phyloP scores from a whole-genome alignment of 495 filamentous ascomycete genomes.

The Neurospora sp. region DNA sequence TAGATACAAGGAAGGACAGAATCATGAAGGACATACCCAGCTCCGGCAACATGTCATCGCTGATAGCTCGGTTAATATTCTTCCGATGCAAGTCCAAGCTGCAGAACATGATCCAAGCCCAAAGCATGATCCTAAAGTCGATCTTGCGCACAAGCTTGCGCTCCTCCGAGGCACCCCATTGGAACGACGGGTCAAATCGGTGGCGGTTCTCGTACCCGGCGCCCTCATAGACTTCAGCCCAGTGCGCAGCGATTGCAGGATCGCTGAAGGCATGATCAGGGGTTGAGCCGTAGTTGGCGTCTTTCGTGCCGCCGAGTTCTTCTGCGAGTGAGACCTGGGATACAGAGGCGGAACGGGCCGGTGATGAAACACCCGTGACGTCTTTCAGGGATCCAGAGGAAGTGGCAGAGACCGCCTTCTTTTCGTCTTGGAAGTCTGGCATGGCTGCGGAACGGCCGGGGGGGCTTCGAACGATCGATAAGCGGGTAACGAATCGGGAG shows the following conservation, averaged over 20 bases:
- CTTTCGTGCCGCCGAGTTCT: not conserved
- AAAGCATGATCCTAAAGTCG: conserved; percentile 25
- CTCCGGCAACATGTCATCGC: conserved; percentile 31
- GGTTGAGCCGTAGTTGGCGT: conserved; percentile 24
- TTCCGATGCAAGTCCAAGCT: conserved; percentile 34
- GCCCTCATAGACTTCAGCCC: conserved; percentile 21
- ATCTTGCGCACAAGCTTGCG: conserved; percentile 37
- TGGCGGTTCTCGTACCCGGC: conserved; percentile 45
- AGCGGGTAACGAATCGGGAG: not conserved
- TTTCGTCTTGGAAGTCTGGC: not conserved
- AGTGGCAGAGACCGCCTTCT: not conserved
- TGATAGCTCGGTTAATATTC: conserved; percentile 38
- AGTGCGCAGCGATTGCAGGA: conserved; percentile 17
- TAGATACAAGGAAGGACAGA: not conserved
- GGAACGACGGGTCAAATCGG: conserved; percentile 41
- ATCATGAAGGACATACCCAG: conserved; percentile 10
- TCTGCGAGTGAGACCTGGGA: conserved; percentile 8
- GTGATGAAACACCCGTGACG: not conserved
- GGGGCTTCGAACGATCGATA: not conserved
- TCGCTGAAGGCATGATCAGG: conserved; percentile 24
- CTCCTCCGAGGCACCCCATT: conserved; percentile 41
- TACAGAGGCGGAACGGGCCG: conserved; percentile 1
- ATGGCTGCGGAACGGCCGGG: not conserved
- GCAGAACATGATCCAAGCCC: conserved; percentile 37
- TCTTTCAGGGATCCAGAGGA: not conserved